Percentiles rank a stretch among this genome's conserved stretches.
Evolutionary conservation across 1,139 yeast species (phyloP).

Genomic region (Debaryomyces fabryi): DNA sequence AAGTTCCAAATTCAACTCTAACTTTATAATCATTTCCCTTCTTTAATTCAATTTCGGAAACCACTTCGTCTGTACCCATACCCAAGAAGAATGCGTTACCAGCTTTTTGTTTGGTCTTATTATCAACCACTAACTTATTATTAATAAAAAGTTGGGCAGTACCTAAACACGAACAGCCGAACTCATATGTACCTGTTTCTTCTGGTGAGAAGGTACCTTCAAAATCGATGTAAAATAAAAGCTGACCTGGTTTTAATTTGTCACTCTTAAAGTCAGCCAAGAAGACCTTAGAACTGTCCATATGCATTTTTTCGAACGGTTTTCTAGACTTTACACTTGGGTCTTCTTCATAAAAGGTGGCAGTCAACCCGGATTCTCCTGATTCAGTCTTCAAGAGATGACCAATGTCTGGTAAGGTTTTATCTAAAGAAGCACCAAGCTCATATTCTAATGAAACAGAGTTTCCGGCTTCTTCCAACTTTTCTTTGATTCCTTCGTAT

Average conservation of each 20-base stretch:
- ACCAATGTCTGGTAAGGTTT: slow-evolving; percentile 34
- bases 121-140: slow-evolving; percentile 55
- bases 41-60: slow-evolving; percentile 34
- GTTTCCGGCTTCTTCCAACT: slow-evolving; percentile 27
- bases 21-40: slow-evolving; percentile 44
- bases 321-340: slow-evolving; percentile 37
- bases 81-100: slow-evolving; percentile 52
- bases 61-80: slow-evolving; percentile 53
- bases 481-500: slow-evolving; percentile 32
- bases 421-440: slow-evolving; percentile 37
- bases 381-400: slow-evolving; percentile 18
- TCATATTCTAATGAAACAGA: slow-evolving; percentile 24
- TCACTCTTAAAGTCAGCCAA: slow-evolving; percentile 50
- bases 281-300: slow-evolving; percentile 40
- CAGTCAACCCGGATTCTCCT: slow-evolving; percentile 45
- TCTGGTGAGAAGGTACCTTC: slow-evolving; percentile 48
- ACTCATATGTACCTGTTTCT: slow-evolving; percentile 49
- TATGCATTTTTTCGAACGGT: slow-evolving; percentile 36
- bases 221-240: slow-evolving; percentile 43
- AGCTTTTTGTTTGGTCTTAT: slow-evolving; percentile 51
- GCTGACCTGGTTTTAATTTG: slow-evolving; percentile 25
- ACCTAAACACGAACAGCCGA: slow-evolving; percentile 56
- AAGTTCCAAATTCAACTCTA: slow-evolving; percentile 53
- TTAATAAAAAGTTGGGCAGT: slow-evolving; percentile 56
- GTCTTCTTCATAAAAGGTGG: slow-evolving; percentile 40